phyloP scores from a whole-genome alignment of 2,329 filamentous ascomycete species.

The Canariomyces notabilis region DNA sequence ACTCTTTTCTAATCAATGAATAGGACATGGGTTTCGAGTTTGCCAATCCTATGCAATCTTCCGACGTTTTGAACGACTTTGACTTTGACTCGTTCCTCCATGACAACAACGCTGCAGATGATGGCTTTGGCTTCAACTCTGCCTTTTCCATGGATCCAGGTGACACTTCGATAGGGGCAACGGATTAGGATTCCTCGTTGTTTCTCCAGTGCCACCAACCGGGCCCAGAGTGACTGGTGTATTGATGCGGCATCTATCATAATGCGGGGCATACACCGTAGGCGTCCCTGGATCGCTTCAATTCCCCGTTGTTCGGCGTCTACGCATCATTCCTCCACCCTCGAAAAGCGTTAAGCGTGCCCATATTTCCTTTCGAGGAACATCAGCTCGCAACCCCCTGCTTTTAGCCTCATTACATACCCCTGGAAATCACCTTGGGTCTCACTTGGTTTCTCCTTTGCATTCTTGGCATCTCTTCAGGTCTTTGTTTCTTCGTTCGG shows the following conservation, averaged over 20 bases:
- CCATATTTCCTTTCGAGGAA: not conserved
- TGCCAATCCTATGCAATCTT: constrained; percentile 48
- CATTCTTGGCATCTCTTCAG: not conserved
- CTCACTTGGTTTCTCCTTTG: not conserved
- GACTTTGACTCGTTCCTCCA: constrained; percentile 66
- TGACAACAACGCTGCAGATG: constrained; percentile 46
- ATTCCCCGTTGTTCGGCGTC: not conserved
- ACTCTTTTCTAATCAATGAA: too few relatives aligned
- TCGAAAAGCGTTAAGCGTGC: not conserved
- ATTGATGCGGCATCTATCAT: not conserved
- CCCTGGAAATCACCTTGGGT: not conserved
- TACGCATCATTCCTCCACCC: not conserved
- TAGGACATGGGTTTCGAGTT: constrained; percentile 55
- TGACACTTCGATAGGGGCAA: constrained; percentile 52
- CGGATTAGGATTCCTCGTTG: constrained; percentile 38
- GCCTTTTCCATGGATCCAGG: constrained; percentile 53
- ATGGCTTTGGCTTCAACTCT: constrained; percentile 51
- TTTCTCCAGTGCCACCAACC: constrained; percentile 1
- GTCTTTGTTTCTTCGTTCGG: not conserved
- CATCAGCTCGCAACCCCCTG: not conserved
- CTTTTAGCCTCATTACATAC: not conserved
- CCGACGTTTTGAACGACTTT: constrained; percentile 60
- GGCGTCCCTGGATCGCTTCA: not conserved
- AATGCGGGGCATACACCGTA: not conserved
- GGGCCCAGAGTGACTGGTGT: constrained; percentile 3